Conservation (phyloP, 225 moss, liverwort and hornwort genomes). For the Polytrichum commune region DNA sequence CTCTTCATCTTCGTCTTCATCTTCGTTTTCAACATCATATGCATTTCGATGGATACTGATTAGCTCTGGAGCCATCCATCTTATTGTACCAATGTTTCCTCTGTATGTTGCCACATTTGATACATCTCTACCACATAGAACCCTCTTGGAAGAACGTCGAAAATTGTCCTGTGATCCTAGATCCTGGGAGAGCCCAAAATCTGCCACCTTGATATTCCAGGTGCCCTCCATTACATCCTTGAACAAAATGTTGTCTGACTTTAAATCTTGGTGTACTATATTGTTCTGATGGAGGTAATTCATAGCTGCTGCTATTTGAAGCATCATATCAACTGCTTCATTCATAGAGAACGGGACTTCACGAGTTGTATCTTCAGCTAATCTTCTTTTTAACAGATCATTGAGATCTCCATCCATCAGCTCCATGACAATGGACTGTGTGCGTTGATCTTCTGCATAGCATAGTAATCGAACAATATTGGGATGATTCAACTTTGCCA, state of each 20-base stretch:
- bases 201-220: not conserved
- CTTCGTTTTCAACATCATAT: no score
- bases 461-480: not conserved
- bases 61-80: conserved; percentile 13
- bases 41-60: no score
- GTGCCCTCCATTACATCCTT: not conserved
- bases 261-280: not conserved
- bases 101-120: no score
- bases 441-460: not conserved
- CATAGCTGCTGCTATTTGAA: conserved; percentile 2
- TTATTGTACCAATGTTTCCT: not conserved
- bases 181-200: not conserved
- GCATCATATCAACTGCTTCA: conserved; percentile 6
- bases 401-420: not conserved
- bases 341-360: not conserved
- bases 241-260: not conserved
- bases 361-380: not conserved
- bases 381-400: not conserved
- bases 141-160: no score
- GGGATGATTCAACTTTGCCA: not conserved
- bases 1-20: not conserved
- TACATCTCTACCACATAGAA: no score
- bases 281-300: conserved; percentile 1
- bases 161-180: no score
- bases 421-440: not conserved